Base-by-base conservation (phyloP, 345 rosid species). In the Balakata baccata region DNA sequence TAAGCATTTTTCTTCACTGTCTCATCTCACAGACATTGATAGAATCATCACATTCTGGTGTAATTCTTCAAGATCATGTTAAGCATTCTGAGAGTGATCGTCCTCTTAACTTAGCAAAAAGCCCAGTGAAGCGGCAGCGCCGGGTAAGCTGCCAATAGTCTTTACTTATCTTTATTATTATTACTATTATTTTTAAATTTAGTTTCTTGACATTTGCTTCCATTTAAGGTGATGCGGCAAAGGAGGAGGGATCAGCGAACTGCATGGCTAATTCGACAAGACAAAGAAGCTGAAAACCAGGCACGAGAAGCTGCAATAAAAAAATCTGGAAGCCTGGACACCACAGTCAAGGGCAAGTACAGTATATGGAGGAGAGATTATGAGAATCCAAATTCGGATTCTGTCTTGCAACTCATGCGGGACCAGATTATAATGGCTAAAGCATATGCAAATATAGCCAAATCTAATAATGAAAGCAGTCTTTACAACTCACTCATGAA, bases 361-460 rank as follows among this genome's bases (percentile, higher is more conserved):
- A 91, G 93, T 68, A 88, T 91, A 75, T 93, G 96, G 99, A 91
- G 98, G 86, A 90, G 89, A 87, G 98, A 95, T 79, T 89, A 68
- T 70, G 96, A 92, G 70, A 89, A 78, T 80, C 94, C 88, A 68
- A 88, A 89, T 82, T 89, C 97, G 62, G 99, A 88, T 81, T 82
- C 97, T 68, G 85, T 85, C 29, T 84, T 93, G 85, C 93, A 88
- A 78, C 94, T 95, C 73, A 93, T 93, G 92, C 87, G 94, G 46
- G 98, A 95, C 87, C 99, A 95, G 87, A 86, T 93, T 77, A 91
- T 92, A 72, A 89, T 93, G 98, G 96, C 94, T 25, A 92, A 91
- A 84, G 96, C 93, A 58, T 93, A 95, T 87, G 93, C 98, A 73
- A 86, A 89, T 70, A 84, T 93, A 70, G 98, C 98, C 79, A 90